phyloP scores from a whole-genome alignment of 768 basidiomycete species.

The Mycena indigotica region DNA sequence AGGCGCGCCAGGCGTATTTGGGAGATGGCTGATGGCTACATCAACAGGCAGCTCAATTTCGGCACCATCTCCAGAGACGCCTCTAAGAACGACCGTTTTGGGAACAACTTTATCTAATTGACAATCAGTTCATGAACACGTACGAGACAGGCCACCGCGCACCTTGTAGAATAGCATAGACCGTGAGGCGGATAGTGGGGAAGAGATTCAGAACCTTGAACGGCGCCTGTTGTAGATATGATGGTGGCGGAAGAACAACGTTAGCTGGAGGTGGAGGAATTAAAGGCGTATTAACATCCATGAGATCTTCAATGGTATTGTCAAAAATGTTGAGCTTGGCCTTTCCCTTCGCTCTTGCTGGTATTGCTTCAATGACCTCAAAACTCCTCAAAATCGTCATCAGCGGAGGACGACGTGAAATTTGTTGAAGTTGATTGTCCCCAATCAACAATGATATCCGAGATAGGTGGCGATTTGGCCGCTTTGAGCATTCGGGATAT shows the following conservation, averaged over 20 bases:
- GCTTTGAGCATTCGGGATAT: slow-evolving; percentile 42
- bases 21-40: slow-evolving; percentile 16
- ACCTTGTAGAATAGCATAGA: slow-evolving; percentile 22
- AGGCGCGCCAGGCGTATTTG: slow-evolving; percentile 8
- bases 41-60: slow-evolving; percentile 17
- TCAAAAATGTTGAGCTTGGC: slow-evolving; percentile 19
- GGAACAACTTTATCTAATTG: slow-evolving; percentile 15
- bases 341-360: background rate
- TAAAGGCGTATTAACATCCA: background rate
- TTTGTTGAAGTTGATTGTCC: slow-evolving; percentile 6
- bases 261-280: slow-evolving; percentile 10
- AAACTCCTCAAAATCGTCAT: slow-evolving; percentile 11
- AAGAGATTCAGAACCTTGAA: slow-evolving; percentile 14
- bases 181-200: slow-evolving; percentile 10
- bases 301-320: background rate
- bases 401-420: background rate
- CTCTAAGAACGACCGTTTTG: slow-evolving; percentile 13
- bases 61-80: slow-evolving; percentile 16
- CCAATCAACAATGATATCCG: slow-evolving; percentile 45
- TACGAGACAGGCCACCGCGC: background rate
- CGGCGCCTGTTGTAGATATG: slow-evolving; percentile 16
- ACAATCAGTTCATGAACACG: background rate
- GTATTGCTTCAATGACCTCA: slow-evolving; percentile 13
- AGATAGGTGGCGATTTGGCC: slow-evolving; percentile 38
- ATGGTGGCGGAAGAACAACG: slow-evolving; percentile 3